Evolutionary conservation across 2,329 filamentous ascomycete genomes (phyloP).

Genomic region (Calonectria pseudoreteaudii): DNA sequence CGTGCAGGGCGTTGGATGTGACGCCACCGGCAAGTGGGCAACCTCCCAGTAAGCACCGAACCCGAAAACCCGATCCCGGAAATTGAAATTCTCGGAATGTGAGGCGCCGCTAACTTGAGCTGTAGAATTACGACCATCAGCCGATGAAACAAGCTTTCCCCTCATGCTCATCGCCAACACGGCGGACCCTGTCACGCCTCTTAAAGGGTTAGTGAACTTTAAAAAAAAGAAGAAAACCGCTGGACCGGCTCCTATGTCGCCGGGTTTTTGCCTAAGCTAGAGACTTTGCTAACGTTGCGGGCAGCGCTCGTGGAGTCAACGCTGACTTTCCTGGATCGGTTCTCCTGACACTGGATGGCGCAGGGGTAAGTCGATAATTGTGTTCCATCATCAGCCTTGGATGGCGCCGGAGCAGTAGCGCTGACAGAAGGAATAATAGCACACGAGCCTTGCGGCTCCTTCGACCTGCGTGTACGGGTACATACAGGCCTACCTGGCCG

Average conservation of each 20-base stretch:
- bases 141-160: not conserved
- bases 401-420: not conserved
- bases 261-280: not conserved
- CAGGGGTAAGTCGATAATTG: not conserved
- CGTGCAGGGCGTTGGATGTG: not conserved
- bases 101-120: not conserved
- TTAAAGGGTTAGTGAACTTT: not conserved
- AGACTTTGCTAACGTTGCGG: not conserved
- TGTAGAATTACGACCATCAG: not conserved
- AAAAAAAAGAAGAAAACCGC: not conserved
- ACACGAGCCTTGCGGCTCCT: not conserved
- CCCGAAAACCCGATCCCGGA: not conserved
- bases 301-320: not conserved
- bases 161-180: not conserved
- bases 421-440: not conserved
- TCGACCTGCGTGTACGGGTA: not conserved
- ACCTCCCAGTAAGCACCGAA: not conserved
- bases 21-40: not conserved
- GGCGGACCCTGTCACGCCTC: not conserved
- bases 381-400: not conserved
- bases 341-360: not conserved
- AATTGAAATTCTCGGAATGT: not conserved
- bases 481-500: not conserved
- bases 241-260: not conserved
- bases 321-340: not conserved